Conservation (phyloP, 495 filamentous ascomycete species). For the Penicillium bialowiezense region DNA sequence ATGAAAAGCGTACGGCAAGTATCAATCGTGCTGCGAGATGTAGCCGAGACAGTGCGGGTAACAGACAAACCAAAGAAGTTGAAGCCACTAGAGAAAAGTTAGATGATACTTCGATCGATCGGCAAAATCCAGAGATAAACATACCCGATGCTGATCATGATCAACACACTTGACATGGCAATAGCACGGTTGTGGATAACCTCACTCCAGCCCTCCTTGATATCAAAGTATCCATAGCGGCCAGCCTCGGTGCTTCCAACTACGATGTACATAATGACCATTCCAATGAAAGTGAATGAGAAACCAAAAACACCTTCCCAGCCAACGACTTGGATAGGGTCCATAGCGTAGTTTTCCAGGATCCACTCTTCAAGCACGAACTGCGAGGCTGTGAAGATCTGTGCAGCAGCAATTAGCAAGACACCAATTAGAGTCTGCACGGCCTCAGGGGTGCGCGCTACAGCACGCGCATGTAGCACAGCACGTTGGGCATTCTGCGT, state of each 20-base stretch:
- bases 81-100: slow-evolving; percentile 65
- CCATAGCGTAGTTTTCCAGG: slow-evolving; percentile 82
- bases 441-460: slow-evolving; percentile 53
- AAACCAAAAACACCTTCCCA: slow-evolving; percentile 97
- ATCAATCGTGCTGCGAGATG: slow-evolving; percentile 91
- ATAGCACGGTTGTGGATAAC: slow-evolving; percentile 68
- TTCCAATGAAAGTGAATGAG: slow-evolving; percentile 71
- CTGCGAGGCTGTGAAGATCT: slow-evolving; percentile 95
- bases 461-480: slow-evolving; percentile 23
- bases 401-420: slow-evolving; percentile 82
- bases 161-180: slow-evolving; percentile 71
- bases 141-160: slow-evolving; percentile 97
- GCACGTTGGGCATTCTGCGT: slow-evolving; percentile 30
- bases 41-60: slow-evolving; percentile 83
- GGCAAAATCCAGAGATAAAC: slow-evolving; percentile 21
- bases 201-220: slow-evolving; percentile 77
- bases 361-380: slow-evolving; percentile 96
- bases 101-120: too few species aligned
- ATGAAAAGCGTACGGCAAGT: slow-evolving; percentile 98
- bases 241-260: slow-evolving; percentile 74
- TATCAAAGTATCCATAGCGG: slow-evolving; percentile 82
- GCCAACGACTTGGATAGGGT: slow-evolving; percentile 86
- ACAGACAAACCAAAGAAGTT: slow-evolving; percentile 97
- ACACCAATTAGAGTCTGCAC: slow-evolving; percentile 77
- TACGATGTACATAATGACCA: slow-evolving; percentile 73